Evolutionary conservation across 202 grass and related monocot genomes (phyloP), one percentile per base, ranked within the genome.

Genomic region (Carex arenaria): DNA sequence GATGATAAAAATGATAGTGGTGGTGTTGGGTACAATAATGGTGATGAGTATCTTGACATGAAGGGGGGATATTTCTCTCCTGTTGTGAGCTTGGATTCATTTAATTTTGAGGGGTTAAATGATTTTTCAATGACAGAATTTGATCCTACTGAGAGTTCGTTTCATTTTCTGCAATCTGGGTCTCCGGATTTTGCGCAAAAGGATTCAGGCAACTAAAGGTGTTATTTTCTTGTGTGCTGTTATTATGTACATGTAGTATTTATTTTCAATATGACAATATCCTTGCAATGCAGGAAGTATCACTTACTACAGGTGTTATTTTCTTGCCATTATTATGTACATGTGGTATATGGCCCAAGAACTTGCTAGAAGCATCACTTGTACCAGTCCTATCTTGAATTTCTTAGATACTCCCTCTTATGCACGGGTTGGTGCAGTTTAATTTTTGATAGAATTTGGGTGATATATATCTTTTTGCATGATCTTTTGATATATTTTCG

Each of bases 41-140:
- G 69, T 20, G 51, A 57, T 61, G 51, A 81, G 31, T 81, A 64
- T 31, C 36, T 83, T 12, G 76, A 87, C 14, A 38, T 77, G 78
- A 77, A 87, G 22, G 60, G 38, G 19, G 72, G 79, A 2, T 87
- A 71, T 19, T 90, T 94, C 62, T 81, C 92, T 57, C 88, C 89
- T 14, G 36, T 87, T 4, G 70, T n/a, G 2, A 89, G 83, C 72
- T 86, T 90, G 3, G 86, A 86, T 53, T 85, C 88, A 9, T 94
- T 94, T 55, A 84, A 70, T 66, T 94, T 90, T 13, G 90, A 82
- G 45, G 84, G 63, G 20, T 63, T 88, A n/a, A 78, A 90, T 64
- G 89, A 67, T 32, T 88, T 91, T 54, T 19, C 67, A 36, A 78
- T 76, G 62, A 64, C 62, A 15, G 47, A 22, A 17, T 53, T 31